Conservation (phyloP, 129 eudicot species). For the Solidago caesia region DNA sequence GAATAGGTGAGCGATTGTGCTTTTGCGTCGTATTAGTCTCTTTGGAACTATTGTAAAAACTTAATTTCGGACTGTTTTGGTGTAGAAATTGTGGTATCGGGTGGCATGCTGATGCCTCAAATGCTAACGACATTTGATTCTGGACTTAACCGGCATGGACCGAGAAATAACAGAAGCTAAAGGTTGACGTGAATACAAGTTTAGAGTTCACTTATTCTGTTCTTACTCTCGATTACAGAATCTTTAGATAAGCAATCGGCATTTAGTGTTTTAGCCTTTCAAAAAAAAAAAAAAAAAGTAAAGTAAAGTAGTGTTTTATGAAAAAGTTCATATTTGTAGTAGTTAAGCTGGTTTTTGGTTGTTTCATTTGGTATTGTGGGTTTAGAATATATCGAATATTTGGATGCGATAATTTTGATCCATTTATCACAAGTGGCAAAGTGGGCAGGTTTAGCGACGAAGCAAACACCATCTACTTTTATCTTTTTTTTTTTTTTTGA, state of each 20-base stretch:
- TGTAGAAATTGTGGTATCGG: conserved; percentile 91
- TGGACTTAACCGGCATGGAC: conserved; percentile 49
- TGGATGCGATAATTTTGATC: neutral
- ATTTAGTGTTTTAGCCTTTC: neutral
- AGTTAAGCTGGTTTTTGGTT: conserved; percentile 3
- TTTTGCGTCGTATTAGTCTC: neutral
- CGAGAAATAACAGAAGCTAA: conserved; percentile 50
- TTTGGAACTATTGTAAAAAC: neutral
- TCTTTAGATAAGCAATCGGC: conserved; percentile 11
- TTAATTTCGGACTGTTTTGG: neutral
- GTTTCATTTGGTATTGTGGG: conserved; percentile 20
- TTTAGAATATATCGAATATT: neutral
- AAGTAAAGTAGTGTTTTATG: neutral
- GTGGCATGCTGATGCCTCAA: conserved; percentile 97
- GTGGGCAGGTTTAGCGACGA: neutral
- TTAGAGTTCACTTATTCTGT: conserved; percentile 2
- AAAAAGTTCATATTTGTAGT: conserved; percentile 7
- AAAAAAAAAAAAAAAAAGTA: too few species aligned
- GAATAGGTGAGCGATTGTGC: conserved; percentile 53
- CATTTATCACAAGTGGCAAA: neutral
- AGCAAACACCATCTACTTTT: too few species aligned
- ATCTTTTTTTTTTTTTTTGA: too few species aligned
- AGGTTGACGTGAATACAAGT: conserved; percentile 26
- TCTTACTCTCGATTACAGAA: conserved; percentile 15
- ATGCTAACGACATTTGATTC: conserved; percentile 66